Evolutionary conservation across 2,329 filamentous ascomycete genomes (phyloP).

Genomic region (Thielaviopsis ethacetica): DNA sequence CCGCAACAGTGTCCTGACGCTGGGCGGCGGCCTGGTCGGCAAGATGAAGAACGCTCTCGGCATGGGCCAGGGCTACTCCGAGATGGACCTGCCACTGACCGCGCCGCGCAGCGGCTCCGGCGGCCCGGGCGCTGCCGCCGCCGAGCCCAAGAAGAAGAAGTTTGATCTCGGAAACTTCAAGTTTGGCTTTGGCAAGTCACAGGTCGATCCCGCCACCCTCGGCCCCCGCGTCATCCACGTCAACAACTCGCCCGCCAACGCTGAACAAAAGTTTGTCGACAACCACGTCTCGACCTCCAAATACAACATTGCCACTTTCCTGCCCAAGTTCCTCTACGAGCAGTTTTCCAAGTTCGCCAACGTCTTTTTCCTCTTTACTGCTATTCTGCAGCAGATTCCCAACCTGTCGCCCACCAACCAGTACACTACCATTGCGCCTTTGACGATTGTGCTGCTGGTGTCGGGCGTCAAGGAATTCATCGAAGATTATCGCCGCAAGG

Average conservation of each 20-base stretch:
- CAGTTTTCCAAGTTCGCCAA: slow-evolving; percentile 99
- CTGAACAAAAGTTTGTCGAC: slow-evolving; percentile 76
- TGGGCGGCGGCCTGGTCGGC: slow-evolving; percentile 78
- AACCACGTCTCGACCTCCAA: slow-evolving; percentile 97
- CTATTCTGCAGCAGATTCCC: slow-evolving; percentile 85
- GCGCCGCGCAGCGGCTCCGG: slow-evolving; percentile 36
- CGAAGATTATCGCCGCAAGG: slow-evolving; percentile 81
- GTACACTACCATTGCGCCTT: slow-evolving; percentile 92
- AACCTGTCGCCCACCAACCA: slow-evolving; percentile 85
- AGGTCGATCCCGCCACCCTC: slow-evolving; percentile 76
- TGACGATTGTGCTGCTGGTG: slow-evolving; percentile 78
- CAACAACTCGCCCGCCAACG: slow-evolving; percentile 90
- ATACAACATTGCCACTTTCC: slow-evolving; percentile 83
- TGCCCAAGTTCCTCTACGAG: slow-evolving; percentile 94
- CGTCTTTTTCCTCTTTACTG: slow-evolving; percentile 97
- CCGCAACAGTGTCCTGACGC: slow-evolving; percentile 72
- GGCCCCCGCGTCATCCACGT: slow-evolving; percentile 87
- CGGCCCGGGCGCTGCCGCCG: slow-evolving; percentile 25
- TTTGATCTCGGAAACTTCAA: slow-evolving; percentile 68
- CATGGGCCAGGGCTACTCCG: slow-evolving; percentile 77
- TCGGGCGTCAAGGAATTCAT: slow-evolving; percentile 89
- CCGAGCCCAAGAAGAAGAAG: slow-evolving; percentile 32
- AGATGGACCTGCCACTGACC: slow-evolving; percentile 94
- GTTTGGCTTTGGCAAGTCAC: slow-evolving; percentile 74
- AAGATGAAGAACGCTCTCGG: slow-evolving; percentile 81